A percentile compares a stretch with the other conserved stretches of the same genome.
Conservation (phyloP, 1,284 basidiomycete genomes). For the Tilletia caries region DNA sequence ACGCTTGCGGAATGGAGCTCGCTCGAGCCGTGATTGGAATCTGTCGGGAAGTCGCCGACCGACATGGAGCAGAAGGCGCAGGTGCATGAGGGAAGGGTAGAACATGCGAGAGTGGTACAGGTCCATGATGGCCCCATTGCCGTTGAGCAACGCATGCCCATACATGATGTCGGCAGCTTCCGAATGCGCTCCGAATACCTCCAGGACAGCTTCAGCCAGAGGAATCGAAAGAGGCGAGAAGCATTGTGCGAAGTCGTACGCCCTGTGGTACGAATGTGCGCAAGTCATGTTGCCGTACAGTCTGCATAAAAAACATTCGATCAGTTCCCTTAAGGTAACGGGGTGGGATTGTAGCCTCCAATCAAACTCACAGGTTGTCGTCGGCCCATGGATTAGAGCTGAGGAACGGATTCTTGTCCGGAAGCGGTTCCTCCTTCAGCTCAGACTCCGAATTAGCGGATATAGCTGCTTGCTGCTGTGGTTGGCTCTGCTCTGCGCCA, state of each 20-base stretch:
- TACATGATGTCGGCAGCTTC: constrained; percentile 1
- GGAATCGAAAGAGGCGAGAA: background rate
- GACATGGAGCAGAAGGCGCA: background rate
- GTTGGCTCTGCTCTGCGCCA: background rate
- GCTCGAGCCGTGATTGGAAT: background rate
- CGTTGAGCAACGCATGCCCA: background rate
- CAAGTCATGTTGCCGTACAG: background rate
- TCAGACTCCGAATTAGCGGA: background rate
- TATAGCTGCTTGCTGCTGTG: background rate
- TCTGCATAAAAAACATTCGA: background rate
- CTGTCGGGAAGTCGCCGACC: background rate
- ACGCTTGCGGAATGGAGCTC: background rate
- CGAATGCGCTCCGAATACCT: background rate
- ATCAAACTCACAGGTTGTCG: background rate
- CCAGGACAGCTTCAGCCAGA: background rate
- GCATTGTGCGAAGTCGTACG: background rate
- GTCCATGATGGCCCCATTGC: background rate
- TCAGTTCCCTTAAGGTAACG: background rate
- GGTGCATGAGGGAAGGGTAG: background rate
- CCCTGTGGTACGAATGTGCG: background rate
- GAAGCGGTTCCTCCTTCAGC: background rate
- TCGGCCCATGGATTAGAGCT: background rate
- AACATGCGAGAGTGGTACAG: background rate
- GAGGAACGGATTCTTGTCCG: background rate
- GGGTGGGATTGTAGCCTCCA: background rate